A percentile compares a stretch with the other conserved stretches of the same genome.
Evolutionary conservation across 306 rosid genomes (phyloP).

Genomic region (Begonia loranthoides): DNA sequence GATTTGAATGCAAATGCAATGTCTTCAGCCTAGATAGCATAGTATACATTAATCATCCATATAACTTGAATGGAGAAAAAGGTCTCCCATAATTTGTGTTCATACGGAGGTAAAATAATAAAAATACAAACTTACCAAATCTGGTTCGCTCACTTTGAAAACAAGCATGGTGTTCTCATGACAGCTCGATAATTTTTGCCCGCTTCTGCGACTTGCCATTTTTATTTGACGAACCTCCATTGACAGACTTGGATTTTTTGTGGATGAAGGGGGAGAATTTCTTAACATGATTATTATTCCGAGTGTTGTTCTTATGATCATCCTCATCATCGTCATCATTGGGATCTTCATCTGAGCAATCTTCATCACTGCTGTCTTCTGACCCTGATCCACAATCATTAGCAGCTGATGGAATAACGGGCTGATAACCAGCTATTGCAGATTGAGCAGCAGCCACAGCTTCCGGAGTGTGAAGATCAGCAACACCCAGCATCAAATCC

Average conservation of each 20-base stretch:
- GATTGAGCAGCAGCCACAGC: constrained; percentile 92
- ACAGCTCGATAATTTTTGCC: constrained; percentile 46
- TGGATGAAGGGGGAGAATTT: constrained; percentile 7
- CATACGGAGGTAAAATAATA: not conserved
- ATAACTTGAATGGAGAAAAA: too few relatives aligned
- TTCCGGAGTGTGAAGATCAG: constrained; percentile 77
- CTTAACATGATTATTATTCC: constrained; percentile 2
- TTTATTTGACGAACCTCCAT: constrained; percentile 11
- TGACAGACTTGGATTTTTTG: constrained; percentile 13
- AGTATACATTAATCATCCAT: too few relatives aligned
- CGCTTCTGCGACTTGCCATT: constrained; percentile 24
- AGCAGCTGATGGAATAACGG: constrained; percentile 29
- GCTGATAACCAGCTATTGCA: constrained; percentile 44
- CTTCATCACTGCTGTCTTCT: constrained; percentile 29
- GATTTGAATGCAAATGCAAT: too few relatives aligned
- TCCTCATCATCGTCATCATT: constrained; percentile 7
- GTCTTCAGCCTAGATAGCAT: too few relatives aligned
- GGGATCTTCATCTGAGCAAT: constrained; percentile 11
- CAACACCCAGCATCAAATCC: constrained; percentile 83
- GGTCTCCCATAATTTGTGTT: too few relatives aligned
- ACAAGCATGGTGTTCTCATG: constrained; percentile 6
- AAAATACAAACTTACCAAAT: not conserved
- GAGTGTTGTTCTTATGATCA: constrained; percentile 1
- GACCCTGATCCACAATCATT: constrained; percentile 36
- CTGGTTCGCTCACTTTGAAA: not conserved